Base-by-base conservation (phyloP, 805 yeast genomes). In the Zygosaccharomyces lentus region DNA sequence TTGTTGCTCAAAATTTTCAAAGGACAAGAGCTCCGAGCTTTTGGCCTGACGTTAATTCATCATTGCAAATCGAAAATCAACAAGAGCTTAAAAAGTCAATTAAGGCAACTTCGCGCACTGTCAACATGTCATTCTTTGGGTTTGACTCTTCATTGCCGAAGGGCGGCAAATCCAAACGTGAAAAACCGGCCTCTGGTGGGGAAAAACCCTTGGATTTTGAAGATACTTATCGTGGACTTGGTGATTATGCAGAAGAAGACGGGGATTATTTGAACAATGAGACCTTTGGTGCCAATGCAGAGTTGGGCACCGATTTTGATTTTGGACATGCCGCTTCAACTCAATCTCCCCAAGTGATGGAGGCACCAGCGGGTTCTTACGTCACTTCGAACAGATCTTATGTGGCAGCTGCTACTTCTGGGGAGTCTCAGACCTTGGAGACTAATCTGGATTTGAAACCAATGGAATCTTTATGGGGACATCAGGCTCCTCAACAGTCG, bases 191-290 rank as follows among this genome's bases (percentile, higher is more conserved):
- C 9, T 36, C 44, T n/a, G 41, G 40, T 24, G 49, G 46, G 23
- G 55, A 48, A 9, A 58, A 57, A 56, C 70, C 77, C 8, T 73
- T 78, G 62, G 89, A 86, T 61, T 88, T 87, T 61, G 95, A 88
- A 57, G 95, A 88, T 27, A 81, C 91, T 15, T 86, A 85, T 64
- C 86, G 81, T 46, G 90, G 91, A 2, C 73, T 83, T 45, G 95
- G 87, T 5, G 86, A 80, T n/a, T 73, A 70, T 39, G 76, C 73
- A 27, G 86, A 80, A 47, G 83, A 77, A 26, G 90, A 84, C 39
- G 96, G 87, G 61, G 93, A 84, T 31, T 73, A 55, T 42, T 52
- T 66, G 47, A 58, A 68, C 47, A 50, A 54, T 38, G 66, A 64
- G 48, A 62, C 67, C 2, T 61, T 63, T 57, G 67, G 64, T 34